Conservation (phyloP, 495 filamentous ascomycete species). For the Tuber aestivum region DNA sequence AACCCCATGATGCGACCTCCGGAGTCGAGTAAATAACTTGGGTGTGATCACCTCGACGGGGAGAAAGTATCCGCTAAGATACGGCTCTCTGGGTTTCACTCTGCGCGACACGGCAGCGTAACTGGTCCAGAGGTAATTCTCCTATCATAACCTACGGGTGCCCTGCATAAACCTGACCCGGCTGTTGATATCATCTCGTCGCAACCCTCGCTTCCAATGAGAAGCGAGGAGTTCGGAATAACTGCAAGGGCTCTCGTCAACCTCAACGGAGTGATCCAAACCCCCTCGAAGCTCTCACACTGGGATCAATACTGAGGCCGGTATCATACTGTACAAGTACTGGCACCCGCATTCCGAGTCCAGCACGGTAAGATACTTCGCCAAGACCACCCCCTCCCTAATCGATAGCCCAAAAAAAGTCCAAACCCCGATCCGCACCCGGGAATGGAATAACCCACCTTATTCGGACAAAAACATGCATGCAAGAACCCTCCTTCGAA, state of each 20-base stretch:
- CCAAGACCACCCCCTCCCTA: background rate
- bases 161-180: background rate
- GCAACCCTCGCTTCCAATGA: background rate
- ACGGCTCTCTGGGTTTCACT: too few species aligned
- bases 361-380: background rate
- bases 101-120: too few species aligned
- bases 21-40: background rate
- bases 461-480: background rate
- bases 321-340: too few species aligned
- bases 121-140: too few species aligned
- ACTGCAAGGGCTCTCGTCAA: background rate
- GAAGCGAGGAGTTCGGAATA: background rate
- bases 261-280: background rate
- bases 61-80: conserved; percentile 1
- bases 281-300: background rate
- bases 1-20: background rate
- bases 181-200: background rate
- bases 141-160: background rate
- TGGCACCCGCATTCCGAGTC: background rate
- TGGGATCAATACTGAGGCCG: background rate
- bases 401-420: background rate
- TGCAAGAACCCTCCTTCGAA: background rate
- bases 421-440: background rate
- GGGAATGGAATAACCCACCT: background rate
- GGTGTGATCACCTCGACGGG: background rate